Conservation (phyloP, 139 green algal species). For the Coelastrella sp. region DNA sequence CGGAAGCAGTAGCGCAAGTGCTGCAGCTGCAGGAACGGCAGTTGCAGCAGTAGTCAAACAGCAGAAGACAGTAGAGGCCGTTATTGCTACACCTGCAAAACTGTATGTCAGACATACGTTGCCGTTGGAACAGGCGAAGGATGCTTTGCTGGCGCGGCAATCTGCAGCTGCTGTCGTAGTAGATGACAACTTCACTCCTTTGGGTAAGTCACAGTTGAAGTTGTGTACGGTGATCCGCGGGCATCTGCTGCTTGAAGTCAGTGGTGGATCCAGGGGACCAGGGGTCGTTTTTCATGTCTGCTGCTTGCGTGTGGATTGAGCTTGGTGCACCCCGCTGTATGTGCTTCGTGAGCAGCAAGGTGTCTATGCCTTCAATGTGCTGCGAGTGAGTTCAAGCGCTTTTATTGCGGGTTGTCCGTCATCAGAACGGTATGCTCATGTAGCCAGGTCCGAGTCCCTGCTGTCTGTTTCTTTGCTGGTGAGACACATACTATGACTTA, state of each 20-base stretch:
- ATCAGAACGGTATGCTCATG: too few relatives aligned
- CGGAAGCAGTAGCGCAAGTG: background rate
- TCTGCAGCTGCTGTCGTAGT: slow-evolving; percentile 64
- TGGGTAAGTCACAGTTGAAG: slow-evolving; percentile 27
- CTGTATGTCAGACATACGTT: slow-evolving; percentile 73
- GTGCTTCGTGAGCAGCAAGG: background rate
- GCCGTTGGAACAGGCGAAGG: slow-evolving; percentile 66
- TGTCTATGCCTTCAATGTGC: too few relatives aligned
- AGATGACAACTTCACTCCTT: slow-evolving; percentile 68
- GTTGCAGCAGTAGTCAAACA: background rate
- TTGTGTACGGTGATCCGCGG: too few relatives aligned
- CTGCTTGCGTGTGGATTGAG: background rate
- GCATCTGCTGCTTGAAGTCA: too few relatives aligned
- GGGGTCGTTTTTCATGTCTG: too few relatives aligned
- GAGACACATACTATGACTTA: background rate
- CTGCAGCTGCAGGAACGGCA: background rate
- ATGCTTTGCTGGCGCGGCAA: slow-evolving; percentile 55
- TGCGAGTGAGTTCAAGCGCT: too few relatives aligned
- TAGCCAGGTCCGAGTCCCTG: background rate
- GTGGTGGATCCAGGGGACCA: too few relatives aligned
- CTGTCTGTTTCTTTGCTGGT: background rate
- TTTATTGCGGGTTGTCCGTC: too few relatives aligned
- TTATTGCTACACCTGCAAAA: slow-evolving; percentile 58
- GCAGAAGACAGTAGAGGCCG: slow-evolving; percentile 58
- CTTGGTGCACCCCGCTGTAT: background rate